Evolutionary conservation across 2,329 filamentous ascomycete species (phyloP).

Genomic region (Alternaria gaisen): DNA sequence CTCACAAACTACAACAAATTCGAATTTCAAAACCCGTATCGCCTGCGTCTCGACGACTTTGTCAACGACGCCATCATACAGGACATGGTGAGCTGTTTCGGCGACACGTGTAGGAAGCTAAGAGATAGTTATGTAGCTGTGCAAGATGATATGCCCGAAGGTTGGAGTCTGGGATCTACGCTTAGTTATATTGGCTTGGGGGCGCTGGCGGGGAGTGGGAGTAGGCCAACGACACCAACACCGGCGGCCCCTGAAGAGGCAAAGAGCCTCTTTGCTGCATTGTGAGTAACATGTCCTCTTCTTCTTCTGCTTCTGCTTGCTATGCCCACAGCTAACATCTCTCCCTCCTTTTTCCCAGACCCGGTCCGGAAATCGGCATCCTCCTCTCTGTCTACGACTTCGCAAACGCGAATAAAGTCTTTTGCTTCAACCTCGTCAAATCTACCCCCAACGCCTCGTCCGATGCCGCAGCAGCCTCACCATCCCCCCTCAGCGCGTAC

Average conservation of each 20-base stretch:
- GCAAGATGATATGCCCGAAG: conserved; percentile 88
- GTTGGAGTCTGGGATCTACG: conserved; percentile 84
- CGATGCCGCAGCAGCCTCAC: conserved; percentile 54
- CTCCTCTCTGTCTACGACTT: conserved; percentile 93
- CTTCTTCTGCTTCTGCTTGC: no score
- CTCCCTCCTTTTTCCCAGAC: conserved; percentile 60
- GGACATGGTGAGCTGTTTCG: conserved; percentile 80
- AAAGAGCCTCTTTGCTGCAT: conserved; percentile 78
- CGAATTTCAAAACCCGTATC: conserved; percentile 96
- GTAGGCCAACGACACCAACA: conserved; percentile 64
- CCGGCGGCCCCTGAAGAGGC: conserved; percentile 82
- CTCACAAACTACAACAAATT: conserved; percentile 99
- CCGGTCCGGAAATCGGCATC: conserved; percentile 79
- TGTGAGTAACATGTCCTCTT: conserved; percentile 65
- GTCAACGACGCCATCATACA: conserved; percentile 89
- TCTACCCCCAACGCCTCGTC: conserved; percentile 60
- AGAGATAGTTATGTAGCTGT: conserved; percentile 83
- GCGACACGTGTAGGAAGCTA: conserved; percentile 72
- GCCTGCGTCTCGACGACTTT: conserved; percentile 90
- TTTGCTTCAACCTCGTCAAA: conserved; percentile 84
- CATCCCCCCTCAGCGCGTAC: conserved; percentile 81
- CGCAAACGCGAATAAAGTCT: conserved; percentile 91
- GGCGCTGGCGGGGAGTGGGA: conserved; percentile 62
- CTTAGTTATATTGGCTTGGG: conserved; percentile 86
- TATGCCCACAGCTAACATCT: conserved; percentile 15